Conservation (phyloP, 2,329 filamentous ascomycete genomes). For the Bimuria novae-zelandiae region DNA sequence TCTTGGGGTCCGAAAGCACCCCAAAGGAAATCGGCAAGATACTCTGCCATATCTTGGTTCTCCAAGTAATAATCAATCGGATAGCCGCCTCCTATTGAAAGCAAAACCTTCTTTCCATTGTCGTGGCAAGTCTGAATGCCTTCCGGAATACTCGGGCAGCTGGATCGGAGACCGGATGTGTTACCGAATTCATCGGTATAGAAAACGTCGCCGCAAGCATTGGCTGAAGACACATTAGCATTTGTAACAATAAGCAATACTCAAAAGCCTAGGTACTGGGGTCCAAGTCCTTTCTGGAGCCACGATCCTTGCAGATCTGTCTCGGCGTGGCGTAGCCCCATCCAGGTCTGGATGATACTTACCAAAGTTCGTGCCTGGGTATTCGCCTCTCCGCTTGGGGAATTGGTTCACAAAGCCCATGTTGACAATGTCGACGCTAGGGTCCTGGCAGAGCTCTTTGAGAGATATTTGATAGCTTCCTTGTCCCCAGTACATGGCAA, state of each 20-base stretch:
- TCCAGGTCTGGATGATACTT: slow-evolving; percentile 24
- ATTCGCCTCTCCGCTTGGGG: slow-evolving; percentile 53
- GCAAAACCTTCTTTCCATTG: slow-evolving; percentile 42
- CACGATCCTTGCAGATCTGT: no score
- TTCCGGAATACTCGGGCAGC: slow-evolving; percentile 50
- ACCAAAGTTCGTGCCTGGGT: slow-evolving; percentile 61
- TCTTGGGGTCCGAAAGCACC: slow-evolving; percentile 54
- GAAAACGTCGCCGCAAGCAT: slow-evolving; percentile 52
- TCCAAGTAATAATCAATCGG: slow-evolving; percentile 51
- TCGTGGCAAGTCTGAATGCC: slow-evolving; percentile 39
- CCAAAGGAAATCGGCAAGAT: slow-evolving; percentile 57
- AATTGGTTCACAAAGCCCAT: slow-evolving; percentile 61
- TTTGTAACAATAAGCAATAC: not conserved
- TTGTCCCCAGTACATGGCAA: slow-evolving; percentile 63
- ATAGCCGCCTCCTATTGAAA: slow-evolving; percentile 54
- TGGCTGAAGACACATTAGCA: slow-evolving; percentile 20
- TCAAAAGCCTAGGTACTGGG: no score
- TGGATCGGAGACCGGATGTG: slow-evolving; percentile 41
- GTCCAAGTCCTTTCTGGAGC: no score
- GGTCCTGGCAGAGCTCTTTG: slow-evolving; percentile 56
- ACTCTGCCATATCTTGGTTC: slow-evolving; percentile 45
- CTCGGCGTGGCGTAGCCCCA: not conserved
- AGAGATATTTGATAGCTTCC: slow-evolving; percentile 55
- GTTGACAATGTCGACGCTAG: slow-evolving; percentile 60
- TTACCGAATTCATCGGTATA: slow-evolving; percentile 40